Conservation (phyloP, 1,139 yeast genomes). For the Pichia sp. region DNA sequence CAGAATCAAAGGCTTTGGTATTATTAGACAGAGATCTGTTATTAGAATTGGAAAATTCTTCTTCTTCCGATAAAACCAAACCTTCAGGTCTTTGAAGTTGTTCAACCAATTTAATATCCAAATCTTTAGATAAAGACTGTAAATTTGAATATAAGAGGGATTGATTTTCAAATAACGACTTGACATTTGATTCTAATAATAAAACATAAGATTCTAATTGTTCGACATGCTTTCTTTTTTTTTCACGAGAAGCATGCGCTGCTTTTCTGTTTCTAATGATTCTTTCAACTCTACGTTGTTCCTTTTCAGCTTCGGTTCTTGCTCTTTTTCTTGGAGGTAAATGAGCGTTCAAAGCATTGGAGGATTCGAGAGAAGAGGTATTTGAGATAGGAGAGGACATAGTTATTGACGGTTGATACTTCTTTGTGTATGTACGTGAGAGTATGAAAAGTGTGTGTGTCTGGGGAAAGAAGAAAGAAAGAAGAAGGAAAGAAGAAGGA, state of each 20-base stretch:
- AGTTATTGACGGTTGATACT: neutral
- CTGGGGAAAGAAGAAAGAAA: constrained; percentile 1
- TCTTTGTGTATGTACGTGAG: neutral
- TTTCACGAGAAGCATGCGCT: constrained; percentile 95
- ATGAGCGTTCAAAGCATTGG: constrained; percentile 14
- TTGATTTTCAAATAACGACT: constrained; percentile 21
- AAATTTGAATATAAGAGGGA: constrained; percentile 21
- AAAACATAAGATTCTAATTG: constrained; percentile 64
- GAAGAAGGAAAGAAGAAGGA: neutral
- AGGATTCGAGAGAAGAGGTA: neutral
- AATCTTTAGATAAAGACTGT: constrained; percentile 11
- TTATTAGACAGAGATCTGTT: too few species aligned
- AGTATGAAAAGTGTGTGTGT: neutral
- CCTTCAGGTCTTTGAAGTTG: constrained; percentile 23
- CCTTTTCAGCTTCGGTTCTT: constrained; percentile 93
- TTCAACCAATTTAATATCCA: constrained; percentile 13
- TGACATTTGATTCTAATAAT: constrained; percentile 38
- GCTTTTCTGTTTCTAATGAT: constrained; percentile 92
- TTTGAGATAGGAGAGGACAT: too few species aligned
- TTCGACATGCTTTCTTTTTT: constrained; percentile 89
- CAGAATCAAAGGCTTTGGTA: too few species aligned
- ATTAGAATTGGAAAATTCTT: neutral
- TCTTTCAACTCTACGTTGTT: constrained; percentile 89
- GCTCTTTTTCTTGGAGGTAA: constrained; percentile 96
- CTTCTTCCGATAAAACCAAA: constrained; percentile 21